Evolutionary conservation across 2,329 filamentous ascomycete species (phyloP), one percentile per base, ranked within the genome.

Genomic region (Drechslera avenae): DNA sequence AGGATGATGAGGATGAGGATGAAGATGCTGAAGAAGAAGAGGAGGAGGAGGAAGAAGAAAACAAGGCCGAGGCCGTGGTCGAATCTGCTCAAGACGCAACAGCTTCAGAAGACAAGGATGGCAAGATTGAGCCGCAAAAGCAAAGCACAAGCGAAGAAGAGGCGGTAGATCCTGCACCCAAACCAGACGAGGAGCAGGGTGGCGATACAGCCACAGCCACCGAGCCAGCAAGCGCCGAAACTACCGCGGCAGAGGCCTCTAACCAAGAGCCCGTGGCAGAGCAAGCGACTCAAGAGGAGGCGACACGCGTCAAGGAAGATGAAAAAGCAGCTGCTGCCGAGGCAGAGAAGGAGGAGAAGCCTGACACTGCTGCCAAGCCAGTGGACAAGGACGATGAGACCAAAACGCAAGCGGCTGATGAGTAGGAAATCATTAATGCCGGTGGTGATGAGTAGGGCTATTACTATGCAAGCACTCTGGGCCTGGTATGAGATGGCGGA

Each of bases 1-100:
- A 67, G 39, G 51, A 62, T 12, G 14, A 52, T 7, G 63, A 63
- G 21, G 46, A 56, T 31, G 48, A 57, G 31, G 50, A 57, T 14
- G 56, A 59, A 9, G 56, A 49, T 30, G 44, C 30, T 8, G 43
- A 46, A 14, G 54, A 54, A 8, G 39, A 45, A 13, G 42, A 51
- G 18, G 33, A 31, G 30, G 46, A 50, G 12, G 39, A 33, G 37
- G 52, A 56, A 12, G 26, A 18, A 43, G 55, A 56, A 39, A 23
- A 46, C 5, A 49, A 39, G 3, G 21, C 23, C 18, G 43, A 54
- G 19, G 46, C 54, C 44, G 48, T 54, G 30, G 45, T 54, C 43
- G 46, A 63, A 32, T 51, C 55, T 45, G 53, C 58, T 9, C 66
- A 71, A 23, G 54, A 66, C 28, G 26, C 51, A n/a, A 39, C 58